Conservation (phyloP, 345 rosid species). For the Euphorbia tirucalli region DNA sequence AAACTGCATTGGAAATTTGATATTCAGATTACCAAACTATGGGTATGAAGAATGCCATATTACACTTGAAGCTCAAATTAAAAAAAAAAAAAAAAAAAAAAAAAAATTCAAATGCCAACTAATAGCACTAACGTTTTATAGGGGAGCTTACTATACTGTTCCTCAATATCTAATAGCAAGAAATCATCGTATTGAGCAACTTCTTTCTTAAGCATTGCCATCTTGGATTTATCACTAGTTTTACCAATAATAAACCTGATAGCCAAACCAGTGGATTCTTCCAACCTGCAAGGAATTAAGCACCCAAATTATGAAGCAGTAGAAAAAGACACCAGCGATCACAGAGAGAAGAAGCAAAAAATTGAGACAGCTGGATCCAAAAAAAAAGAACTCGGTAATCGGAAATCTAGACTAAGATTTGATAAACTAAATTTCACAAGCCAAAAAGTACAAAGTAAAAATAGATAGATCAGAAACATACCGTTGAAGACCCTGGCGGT, state of each 20-base stretch:
- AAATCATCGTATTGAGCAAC: constrained; percentile 78
- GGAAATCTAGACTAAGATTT: background rate
- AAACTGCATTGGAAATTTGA: constrained; percentile 38
- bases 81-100: background rate
- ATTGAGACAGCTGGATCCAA: background rate
- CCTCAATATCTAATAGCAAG: constrained; percentile 78
- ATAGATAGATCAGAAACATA: constrained; percentile 17
- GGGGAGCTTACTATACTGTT: constrained; percentile 97
- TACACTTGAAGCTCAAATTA: constrained; percentile 26
- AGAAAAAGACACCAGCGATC: background rate
- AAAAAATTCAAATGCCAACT: too few relatives aligned
- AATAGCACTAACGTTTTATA: constrained; percentile 84
- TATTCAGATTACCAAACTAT: background rate
- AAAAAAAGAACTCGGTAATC: background rate
- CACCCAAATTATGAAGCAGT: background rate
- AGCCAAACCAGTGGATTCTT: constrained; percentile 82
- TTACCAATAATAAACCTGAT: constrained; percentile 77
- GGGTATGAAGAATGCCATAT: constrained; percentile 79
- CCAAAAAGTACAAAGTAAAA: background rate
- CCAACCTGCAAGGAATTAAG: constrained; percentile 49
- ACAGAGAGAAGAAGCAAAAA: too few relatives aligned
- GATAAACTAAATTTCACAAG: background rate
- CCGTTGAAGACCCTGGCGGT: constrained; percentile 77
- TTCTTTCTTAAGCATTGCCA: constrained; percentile 66
- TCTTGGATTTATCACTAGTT: constrained; percentile 53